Evolutionary conservation across 768 basidiomycete species (phyloP).

Genomic region (Boletus vermiculosoides): DNA sequence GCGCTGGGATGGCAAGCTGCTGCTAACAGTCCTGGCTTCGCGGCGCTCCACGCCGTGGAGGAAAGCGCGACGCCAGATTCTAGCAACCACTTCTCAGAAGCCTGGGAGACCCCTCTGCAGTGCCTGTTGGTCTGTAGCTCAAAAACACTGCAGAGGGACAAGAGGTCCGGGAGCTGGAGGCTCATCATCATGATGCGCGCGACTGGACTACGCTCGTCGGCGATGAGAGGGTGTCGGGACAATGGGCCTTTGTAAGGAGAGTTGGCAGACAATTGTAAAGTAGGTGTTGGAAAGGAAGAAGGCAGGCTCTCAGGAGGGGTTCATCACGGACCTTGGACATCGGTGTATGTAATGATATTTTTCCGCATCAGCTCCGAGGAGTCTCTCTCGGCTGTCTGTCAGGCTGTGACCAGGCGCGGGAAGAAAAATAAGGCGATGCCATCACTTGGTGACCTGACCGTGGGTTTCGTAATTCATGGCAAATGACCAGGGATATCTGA

Average conservation of each 20-base stretch:
- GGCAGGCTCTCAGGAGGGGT: background rate
- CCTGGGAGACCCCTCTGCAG: constrained; percentile 26
- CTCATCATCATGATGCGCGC: constrained; percentile 20
- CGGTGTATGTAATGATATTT: constrained; percentile 20
- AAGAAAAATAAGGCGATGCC: background rate
- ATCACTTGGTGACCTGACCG: constrained; percentile 1
- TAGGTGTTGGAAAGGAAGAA: constrained; percentile 10
- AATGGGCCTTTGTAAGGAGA: background rate
- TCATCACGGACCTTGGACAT: background rate
- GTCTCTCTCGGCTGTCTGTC: background rate
- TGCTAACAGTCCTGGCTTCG: constrained; percentile 52
- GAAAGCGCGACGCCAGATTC: constrained; percentile 22
- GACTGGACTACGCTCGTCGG: constrained; percentile 1
- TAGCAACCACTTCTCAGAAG: constrained; percentile 31
- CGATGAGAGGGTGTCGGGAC: background rate
- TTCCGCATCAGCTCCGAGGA: constrained; percentile 23
- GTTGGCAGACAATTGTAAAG: background rate
- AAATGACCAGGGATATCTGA: background rate
- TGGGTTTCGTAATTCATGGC: background rate
- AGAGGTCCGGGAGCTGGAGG: constrained; percentile 32
- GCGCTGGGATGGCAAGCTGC: constrained; percentile 58
- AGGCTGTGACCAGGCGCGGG: background rate
- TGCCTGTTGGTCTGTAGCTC: constrained; percentile 31
- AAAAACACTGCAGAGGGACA: constrained; percentile 24
- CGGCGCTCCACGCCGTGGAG: constrained; percentile 23